Conservation (phyloP, 352 stramenopile genomes). For the Phytophthora tubulina region DNA sequence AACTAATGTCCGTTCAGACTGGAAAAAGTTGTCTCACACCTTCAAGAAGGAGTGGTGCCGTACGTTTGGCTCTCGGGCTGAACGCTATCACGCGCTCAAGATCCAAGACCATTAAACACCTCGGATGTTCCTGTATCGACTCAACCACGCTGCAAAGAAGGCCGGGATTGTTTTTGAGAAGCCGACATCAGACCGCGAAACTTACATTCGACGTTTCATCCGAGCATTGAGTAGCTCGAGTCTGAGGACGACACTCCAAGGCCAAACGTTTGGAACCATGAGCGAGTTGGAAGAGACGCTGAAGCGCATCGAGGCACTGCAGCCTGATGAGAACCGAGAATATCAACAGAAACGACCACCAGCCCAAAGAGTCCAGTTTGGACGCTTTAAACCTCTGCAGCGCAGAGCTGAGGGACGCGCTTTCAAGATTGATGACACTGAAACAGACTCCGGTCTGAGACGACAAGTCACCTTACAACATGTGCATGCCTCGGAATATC, state of each 20-base stretch:
- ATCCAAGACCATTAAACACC: neutral
- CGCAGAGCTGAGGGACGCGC: neutral
- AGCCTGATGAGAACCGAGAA: neutral
- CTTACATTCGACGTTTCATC: conserved; percentile 4
- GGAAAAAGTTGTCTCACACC: neutral
- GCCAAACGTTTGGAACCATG: neutral
- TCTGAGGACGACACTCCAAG: neutral
- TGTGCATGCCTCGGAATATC: neutral
- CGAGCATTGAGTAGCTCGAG: neutral
- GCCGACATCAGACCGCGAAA: neutral
- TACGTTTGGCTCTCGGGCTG: neutral
- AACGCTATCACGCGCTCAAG: neutral
- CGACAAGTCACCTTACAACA: neutral
- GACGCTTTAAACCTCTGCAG: conserved; percentile 1
- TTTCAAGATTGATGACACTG: neutral
- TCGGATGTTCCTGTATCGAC: conserved; percentile 4
- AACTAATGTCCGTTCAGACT: neutral
- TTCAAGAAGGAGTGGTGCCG: neutral
- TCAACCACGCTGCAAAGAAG: conserved; percentile 4
- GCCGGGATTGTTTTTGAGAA: neutral
- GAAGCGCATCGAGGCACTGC: neutral
- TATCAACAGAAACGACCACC: neutral
- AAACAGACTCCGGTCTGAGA: neutral
- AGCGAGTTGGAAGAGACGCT: neutral
- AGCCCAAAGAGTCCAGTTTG: neutral